These are phyloP conservation scores for Pythium apleroticum DNA, from an alignment of 352 stramenopile genomes.

Conservation along the genomic window DNA sequence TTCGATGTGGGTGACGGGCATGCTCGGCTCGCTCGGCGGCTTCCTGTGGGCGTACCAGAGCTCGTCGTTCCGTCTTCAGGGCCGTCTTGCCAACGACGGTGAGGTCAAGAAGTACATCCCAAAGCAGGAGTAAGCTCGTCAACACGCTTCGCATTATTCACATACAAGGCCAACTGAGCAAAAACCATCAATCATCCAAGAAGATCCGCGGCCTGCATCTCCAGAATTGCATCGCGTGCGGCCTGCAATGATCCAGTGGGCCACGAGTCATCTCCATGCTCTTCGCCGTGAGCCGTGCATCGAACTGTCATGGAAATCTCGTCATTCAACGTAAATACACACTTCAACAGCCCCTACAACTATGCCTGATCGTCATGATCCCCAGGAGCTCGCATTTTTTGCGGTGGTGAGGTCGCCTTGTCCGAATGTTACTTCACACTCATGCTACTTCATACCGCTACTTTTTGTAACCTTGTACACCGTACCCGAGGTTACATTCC, in stretches of 20 bases:
- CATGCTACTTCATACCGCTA: slow-evolving; percentile 22
- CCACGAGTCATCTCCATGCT: not conserved
- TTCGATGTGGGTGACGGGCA: slow-evolving; percentile 74
- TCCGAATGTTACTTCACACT: slow-evolving; percentile 10
- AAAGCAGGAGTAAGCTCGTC: slow-evolving; percentile 29
- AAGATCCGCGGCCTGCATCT: not conserved
- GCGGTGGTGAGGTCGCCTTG: slow-evolving; percentile 3
- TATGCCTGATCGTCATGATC: not conserved
- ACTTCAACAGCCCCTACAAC: not conserved
- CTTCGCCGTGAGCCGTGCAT: no score
- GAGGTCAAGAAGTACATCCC: slow-evolving; percentile 69
- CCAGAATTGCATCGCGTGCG: not conserved
- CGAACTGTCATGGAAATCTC: not conserved
- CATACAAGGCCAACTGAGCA: no score
- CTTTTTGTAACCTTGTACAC: slow-evolving; percentile 18
- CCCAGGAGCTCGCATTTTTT: slow-evolving; percentile 3
- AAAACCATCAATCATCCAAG: no score
- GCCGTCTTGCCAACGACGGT: slow-evolving; percentile 56
- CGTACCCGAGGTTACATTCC: not conserved
- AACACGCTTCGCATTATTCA: slow-evolving; percentile 1
- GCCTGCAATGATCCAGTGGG: not conserved
- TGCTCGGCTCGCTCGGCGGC: slow-evolving; percentile 72
- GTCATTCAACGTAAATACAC: slow-evolving; percentile 3
- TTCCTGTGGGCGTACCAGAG: slow-evolving; percentile 84
- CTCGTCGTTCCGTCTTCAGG: slow-evolving; percentile 78